These are phyloP conservation scores for Nicotiana noctiflora DNA, from an alignment of 257 asterid species.

Conservation along the genomic window DNA sequence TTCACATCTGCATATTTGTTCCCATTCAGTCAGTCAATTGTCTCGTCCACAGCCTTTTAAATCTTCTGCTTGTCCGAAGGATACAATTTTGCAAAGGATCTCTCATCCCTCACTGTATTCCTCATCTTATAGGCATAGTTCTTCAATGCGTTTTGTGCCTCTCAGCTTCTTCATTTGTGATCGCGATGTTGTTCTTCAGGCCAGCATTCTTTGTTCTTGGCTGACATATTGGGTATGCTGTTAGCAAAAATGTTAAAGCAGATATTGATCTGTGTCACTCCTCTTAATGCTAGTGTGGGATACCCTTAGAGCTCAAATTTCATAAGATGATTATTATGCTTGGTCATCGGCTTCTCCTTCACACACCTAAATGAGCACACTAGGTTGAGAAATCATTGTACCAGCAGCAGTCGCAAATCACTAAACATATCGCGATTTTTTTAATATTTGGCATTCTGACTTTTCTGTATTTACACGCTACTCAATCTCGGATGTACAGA, in stretches of 20 bases:
- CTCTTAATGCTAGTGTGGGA: slow-evolving; percentile 35
- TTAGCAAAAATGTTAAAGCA: slow-evolving; percentile 37
- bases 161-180: slow-evolving; percentile 37
- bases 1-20: slow-evolving; percentile 24
- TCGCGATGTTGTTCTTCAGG: slow-evolving; percentile 34
- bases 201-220: slow-evolving; percentile 35
- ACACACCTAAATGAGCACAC: no score
- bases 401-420: background rate
- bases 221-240: slow-evolving; percentile 16
- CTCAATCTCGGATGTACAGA: no score
- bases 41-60: slow-evolving; percentile 43
- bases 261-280: slow-evolving; percentile 33
- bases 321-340: slow-evolving; percentile 27
- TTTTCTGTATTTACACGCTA: no score
- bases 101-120: slow-evolving; percentile 40
- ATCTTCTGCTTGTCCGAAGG: slow-evolving; percentile 38
- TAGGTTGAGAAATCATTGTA: slow-evolving; percentile 42
- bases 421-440: background rate
- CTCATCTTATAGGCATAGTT: slow-evolving; percentile 43
- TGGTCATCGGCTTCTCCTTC: background rate
- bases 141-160: slow-evolving; percentile 36
- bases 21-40: slow-evolving; percentile 44
- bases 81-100: slow-evolving; percentile 26
- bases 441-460: no score
- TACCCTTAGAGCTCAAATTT: slow-evolving; percentile 40